phyloP scores from a whole-genome alignment of 345 rosid genomes.

The Heritiera littoralis region DNA sequence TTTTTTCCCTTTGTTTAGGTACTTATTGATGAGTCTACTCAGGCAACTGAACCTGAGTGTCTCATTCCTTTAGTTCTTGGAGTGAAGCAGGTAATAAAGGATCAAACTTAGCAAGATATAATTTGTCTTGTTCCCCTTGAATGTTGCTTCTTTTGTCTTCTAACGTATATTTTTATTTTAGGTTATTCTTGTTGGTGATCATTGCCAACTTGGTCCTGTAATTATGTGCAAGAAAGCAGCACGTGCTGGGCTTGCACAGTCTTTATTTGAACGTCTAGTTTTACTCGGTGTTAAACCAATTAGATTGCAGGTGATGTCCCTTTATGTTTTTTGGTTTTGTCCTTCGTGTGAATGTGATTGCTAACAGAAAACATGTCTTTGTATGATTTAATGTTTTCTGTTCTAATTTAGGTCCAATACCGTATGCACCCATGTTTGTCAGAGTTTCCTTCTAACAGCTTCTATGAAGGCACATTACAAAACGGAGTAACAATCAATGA shows the following conservation, averaged over 20 bases:
- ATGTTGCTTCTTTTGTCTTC: background rate
- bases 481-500: slow-evolving; percentile 98
- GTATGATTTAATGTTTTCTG: slow-evolving; percentile 20
- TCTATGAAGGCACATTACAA: slow-evolving; percentile 98
- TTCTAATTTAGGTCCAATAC: slow-evolving; percentile 77
- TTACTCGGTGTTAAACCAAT: slow-evolving; percentile 96
- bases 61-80: slow-evolving; percentile 99
- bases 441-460: slow-evolving; percentile 96
- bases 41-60: slow-evolving; percentile 98
- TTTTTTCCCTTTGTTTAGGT: slow-evolving; percentile 48
- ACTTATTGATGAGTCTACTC: slow-evolving; percentile 99
- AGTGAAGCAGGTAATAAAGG: slow-evolving; percentile 73
- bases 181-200: slow-evolving; percentile 99
- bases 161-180: slow-evolving; percentile 31
- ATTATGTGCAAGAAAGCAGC: slow-evolving; percentile 99
- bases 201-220: slow-evolving; percentile 99
- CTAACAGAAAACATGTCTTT: background rate
- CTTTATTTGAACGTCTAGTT: slow-evolving; percentile 96
- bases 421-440: slow-evolving; percentile 99
- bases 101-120: background rate
- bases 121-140: background rate
- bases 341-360: background rate
- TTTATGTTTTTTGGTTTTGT: slow-evolving; percentile 11
- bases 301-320: slow-evolving; percentile 80
- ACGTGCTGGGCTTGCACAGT: slow-evolving; percentile 98